A percentile compares a stretch with the other conserved stretches of the same genome.
These are phyloP conservation scores for Umbellularia californica DNA, from an alignment of 164 flowering plant genomes.

Conservation along the genomic window DNA sequence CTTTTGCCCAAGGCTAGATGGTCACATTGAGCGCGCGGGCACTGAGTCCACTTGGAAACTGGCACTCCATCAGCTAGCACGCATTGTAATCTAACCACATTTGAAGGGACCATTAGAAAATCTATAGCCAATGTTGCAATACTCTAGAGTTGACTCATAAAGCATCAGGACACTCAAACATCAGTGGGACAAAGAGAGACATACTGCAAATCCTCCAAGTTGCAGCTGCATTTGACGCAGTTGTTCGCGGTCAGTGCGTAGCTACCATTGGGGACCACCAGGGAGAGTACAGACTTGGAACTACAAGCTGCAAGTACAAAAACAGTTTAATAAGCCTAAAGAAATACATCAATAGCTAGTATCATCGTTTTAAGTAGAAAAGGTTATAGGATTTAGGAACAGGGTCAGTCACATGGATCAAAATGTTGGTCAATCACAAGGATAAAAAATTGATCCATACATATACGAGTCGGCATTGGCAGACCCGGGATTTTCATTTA, in stretches of 20 bases:
- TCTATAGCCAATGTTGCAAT: not conserved
- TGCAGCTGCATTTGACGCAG: constrained; percentile 64
- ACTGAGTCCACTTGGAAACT: constrained; percentile 25
- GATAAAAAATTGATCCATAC: too few relatives aligned
- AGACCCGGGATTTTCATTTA: too few relatives aligned
- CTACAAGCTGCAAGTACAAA: constrained; percentile 43
- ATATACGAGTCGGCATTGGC: too few relatives aligned
- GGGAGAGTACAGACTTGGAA: constrained; percentile 35
- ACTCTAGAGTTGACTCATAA: not conserved
- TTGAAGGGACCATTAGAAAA: not conserved
- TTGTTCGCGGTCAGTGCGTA: constrained; percentile 50
- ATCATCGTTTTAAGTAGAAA: not conserved
- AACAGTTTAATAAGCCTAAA: not conserved
- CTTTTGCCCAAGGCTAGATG: constrained; percentile 36
- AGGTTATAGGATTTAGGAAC: too few relatives aligned
- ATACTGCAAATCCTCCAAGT: constrained; percentile 36
- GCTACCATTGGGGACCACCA: constrained; percentile 54
- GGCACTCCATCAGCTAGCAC: constrained; percentile 29
- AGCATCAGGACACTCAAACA: not conserved
- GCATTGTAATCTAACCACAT: constrained; percentile 50
- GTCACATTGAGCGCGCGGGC: constrained; percentile 47
- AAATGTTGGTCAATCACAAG: not conserved
- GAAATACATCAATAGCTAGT: not conserved
- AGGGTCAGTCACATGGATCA: too few relatives aligned
- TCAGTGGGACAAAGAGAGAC: constrained; percentile 7